Evolutionary conservation across 1,284 basidiomycete genomes (phyloP).

Genomic region (Salmacisia buchloeana): DNA sequence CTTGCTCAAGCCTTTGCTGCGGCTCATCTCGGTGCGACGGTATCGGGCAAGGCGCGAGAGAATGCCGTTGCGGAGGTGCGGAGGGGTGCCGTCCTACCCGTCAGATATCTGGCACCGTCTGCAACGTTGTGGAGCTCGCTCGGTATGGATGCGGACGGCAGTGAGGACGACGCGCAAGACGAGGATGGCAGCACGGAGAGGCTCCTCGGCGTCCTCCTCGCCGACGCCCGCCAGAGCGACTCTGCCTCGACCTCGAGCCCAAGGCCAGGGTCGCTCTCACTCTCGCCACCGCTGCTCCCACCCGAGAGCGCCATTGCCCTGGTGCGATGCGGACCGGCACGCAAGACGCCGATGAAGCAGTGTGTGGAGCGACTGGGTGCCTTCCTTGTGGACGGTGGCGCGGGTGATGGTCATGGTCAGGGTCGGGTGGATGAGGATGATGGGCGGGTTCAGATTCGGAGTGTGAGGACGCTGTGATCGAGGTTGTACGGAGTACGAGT

Average conservation of each 20-base stretch:
- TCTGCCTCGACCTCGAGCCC: too few relatives aligned
- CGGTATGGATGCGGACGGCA: neutral
- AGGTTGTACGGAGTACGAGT: too few relatives aligned
- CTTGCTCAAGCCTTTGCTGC: neutral
- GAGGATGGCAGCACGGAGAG: too few relatives aligned
- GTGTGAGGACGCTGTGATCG: slow-evolving; percentile 2
- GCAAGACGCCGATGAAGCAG: neutral
- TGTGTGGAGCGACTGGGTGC: neutral
- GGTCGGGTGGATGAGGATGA: slow-evolving; percentile 1
- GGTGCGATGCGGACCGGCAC: neutral
- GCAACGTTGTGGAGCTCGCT: too few relatives aligned
- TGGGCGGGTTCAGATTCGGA: neutral
- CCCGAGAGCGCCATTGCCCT: neutral
- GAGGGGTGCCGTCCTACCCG: neutral
- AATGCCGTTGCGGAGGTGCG: neutral
- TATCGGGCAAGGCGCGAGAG: neutral
- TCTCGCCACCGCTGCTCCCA: too few relatives aligned
- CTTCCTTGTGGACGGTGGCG: neutral
- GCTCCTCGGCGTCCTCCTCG: too few relatives aligned
- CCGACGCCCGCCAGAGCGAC: too few relatives aligned
- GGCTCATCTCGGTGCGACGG: neutral
- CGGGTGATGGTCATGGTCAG: neutral
- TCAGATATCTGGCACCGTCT: neutral
- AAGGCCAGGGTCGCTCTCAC: too few relatives aligned
- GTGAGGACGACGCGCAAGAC: neutral